Base-by-base conservation (phyloP, 768 basidiomycete species). In the Rhodosporidiobolus odoratus region DNA sequence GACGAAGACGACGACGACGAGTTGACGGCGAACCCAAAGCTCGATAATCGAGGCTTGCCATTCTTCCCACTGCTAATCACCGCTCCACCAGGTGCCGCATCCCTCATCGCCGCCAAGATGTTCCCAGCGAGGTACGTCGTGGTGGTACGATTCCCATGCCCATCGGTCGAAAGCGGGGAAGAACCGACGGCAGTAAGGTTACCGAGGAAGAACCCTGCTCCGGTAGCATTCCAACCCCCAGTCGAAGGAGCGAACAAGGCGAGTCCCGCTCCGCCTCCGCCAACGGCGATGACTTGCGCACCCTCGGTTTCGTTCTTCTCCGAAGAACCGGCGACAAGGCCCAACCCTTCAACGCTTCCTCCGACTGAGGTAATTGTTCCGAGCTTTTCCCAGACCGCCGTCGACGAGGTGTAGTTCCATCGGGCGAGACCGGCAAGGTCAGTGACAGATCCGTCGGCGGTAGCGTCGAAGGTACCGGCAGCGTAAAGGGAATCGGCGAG, bases 391-490 rank as follows among this genome's bases (percentile, higher is more conserved):
- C 75, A 77, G 19, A 35, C 12, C 17, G 58, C 37, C 8, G 35
- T 35, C 2, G 21, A 12, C 6, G 54, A 30, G 25, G 65, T 54
- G 53, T 72, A 73, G 47, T 73, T 61, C 72, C 74, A 71, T 23
- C 66, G 45, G 10, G 75, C 76, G 23, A 78, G 40, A 17, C 75
- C 72, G 30, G 81, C 81, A 30, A 99, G 81, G 40, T 83, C 84
- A 9, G 83, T 81, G n/a, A 97, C 92, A 4, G 76, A 75, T 1
- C 92, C 92, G 66, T 94, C 81, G 2, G 79, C 78, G 0, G 91
- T 89, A 71, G 89, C 87, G 1, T 83, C 84, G 82, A 99, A 99
- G 0, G 86, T 82, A 1, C 96, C 96, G n/a, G 92, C 95, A 48
- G 94, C 86, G 78, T 84, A 96, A 17, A 98, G 79, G 27, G 73